These are phyloP conservation scores for Rutidosis leptorrhynchoides DNA, from an alignment of 129 eudicot species.

Conservation along the genomic window DNA sequence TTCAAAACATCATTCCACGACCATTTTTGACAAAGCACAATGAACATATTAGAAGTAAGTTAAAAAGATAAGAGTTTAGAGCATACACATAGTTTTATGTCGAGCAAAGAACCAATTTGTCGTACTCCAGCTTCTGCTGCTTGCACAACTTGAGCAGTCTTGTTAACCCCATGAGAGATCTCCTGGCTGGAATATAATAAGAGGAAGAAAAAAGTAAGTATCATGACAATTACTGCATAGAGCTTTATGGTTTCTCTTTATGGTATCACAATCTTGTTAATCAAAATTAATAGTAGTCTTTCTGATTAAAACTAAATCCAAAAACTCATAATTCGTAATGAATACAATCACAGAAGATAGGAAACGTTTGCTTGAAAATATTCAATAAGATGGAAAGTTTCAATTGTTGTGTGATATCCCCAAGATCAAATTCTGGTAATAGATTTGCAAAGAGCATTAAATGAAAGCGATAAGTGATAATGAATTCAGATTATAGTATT, in stretches of 20 bases:
- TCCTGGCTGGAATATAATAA: constrained; percentile 57
- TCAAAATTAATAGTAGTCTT: background rate
- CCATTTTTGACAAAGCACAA: too few relatives aligned
- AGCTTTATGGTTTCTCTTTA: background rate
- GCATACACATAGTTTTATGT: constrained; percentile 64
- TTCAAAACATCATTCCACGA: too few relatives aligned
- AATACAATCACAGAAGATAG: background rate
- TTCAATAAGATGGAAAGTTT: background rate
- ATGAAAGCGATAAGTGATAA: too few relatives aligned
- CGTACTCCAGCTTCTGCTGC: constrained; percentile 87
- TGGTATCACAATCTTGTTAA: background rate
- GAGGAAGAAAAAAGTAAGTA: background rate
- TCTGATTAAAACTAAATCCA: background rate
- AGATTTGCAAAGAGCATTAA: background rate
- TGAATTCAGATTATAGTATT: too few relatives aligned
- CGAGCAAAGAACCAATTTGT: constrained; percentile 77
- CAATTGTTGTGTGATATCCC: background rate
- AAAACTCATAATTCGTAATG: background rate
- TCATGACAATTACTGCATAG: constrained; percentile 1
- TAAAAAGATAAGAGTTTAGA: background rate
- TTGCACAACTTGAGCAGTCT: constrained; percentile 87
- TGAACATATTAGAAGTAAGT: background rate
- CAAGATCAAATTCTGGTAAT: background rate
- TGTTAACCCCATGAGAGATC: constrained; percentile 77
- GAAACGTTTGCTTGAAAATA: background rate